phyloP scores from a whole-genome alignment of 768 basidiomycete genomes.

The Russula vinacea region DNA sequence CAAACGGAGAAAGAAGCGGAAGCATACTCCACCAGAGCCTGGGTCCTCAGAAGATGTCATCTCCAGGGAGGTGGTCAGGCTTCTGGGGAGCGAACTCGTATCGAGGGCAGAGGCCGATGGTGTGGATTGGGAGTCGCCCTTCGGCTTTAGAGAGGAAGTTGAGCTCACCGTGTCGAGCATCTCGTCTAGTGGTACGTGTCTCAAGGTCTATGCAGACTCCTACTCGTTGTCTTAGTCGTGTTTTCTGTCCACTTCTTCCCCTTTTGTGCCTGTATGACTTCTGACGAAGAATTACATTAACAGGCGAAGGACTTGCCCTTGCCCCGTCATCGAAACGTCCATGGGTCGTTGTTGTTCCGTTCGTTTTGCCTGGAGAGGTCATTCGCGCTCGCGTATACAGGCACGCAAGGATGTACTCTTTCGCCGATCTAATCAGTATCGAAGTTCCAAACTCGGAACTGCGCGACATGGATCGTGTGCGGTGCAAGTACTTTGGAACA shows the following conservation, averaged over 20 bases:
- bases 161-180: slow-evolving; percentile 60
- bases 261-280: not conserved
- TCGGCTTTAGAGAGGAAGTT: slow-evolving; percentile 56
- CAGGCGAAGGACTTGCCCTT: slow-evolving; percentile 68
- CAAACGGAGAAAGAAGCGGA: slow-evolving; percentile 39
- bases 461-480: slow-evolving; percentile 61
- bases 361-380: slow-evolving; percentile 79
- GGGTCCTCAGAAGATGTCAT: slow-evolving; percentile 74
- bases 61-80: slow-evolving; percentile 61
- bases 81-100: slow-evolving; percentile 62
- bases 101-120: slow-evolving; percentile 48
- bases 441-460: slow-evolving; percentile 58
- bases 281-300: not conserved
- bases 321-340: slow-evolving; percentile 47
- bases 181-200: slow-evolving; percentile 55
- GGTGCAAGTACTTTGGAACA: slow-evolving; percentile 83
- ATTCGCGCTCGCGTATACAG: slow-evolving; percentile 72
- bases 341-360: slow-evolving; percentile 84
- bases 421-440: slow-evolving; percentile 70
- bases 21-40: slow-evolving; percentile 48
- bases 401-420: slow-evolving; percentile 65
- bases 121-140: slow-evolving; percentile 57
- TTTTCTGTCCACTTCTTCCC: not conserved
- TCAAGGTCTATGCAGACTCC: not conserved
- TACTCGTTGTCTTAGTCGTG: not conserved